These are phyloP conservation scores for Saccharum officinarum DNA, from an alignment of 176 grass and related monocot species.

Conservation along the genomic window DNA sequence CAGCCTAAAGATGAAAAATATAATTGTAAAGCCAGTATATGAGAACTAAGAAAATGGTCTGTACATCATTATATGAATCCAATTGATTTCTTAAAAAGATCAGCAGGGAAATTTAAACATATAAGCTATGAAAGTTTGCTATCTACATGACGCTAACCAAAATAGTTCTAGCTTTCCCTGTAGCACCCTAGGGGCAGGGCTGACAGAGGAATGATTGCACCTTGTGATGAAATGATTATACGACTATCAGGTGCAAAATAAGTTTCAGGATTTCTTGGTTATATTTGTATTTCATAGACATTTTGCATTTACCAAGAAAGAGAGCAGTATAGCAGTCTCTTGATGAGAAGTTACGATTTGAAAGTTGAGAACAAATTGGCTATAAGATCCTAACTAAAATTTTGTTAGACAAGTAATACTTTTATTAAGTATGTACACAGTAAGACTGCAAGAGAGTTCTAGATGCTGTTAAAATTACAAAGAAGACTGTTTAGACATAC, in stretches of 20 bases:
- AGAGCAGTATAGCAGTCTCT: not conserved
- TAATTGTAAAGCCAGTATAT: constrained; percentile 18
- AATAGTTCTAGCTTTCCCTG: not conserved
- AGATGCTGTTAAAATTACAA: constrained; percentile 12
- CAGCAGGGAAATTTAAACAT: not conserved
- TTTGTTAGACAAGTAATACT: not conserved
- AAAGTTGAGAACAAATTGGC: not conserved
- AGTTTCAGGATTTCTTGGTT: not conserved
- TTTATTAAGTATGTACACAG: not conserved
- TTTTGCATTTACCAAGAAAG: not conserved
- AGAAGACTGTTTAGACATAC: constrained; percentile 1
- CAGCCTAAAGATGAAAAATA: constrained; percentile 45
- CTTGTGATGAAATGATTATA: not conserved
- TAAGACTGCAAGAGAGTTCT: not conserved
- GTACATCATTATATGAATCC: not conserved
- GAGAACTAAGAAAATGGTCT: constrained; percentile 7
- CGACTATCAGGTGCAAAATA: not conserved
- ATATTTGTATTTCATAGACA: not conserved
- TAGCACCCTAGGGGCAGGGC: not conserved
- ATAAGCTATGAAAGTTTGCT: not conserved
- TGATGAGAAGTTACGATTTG: not conserved
- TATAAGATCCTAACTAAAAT: not conserved
- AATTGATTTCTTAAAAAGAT: not conserved
- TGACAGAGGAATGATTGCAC: not conserved
- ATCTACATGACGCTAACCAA: not conserved